Base-by-base conservation (phyloP, 2,329 filamentous ascomycete species). In the Erysiphe pulchra region DNA sequence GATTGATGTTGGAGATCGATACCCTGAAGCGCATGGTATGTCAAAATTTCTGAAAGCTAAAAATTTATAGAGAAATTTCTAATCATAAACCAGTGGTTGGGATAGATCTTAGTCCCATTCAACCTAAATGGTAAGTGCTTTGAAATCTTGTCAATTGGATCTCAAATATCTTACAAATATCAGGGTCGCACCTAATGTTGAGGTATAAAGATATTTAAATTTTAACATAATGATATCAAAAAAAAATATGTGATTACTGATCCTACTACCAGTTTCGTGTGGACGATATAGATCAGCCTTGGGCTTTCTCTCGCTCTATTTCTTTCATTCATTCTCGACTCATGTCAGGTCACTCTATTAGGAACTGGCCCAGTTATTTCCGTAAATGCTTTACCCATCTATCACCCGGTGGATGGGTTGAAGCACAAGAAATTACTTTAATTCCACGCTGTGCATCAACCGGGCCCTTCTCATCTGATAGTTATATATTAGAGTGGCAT, bases 261-360 rank as follows among this genome's bases (percentile, higher is more conserved):
- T 41, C 44, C 12, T 66, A 4, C 13, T 14, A 20, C 9, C 14
- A 49, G 45, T 50, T 53, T 30, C 42, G 46, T 11, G 48, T 71
- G 47, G 69, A 73, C 52, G 71, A 68, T 51, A 65, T 73, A 39
- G 69, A 73, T 54, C 65, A 65, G 0, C 65, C 69, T 70, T 70
- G 49, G 50, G 46, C 48, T 4, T 53, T 49, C 36, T 46, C 49
- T 13, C 42, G 43, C 31, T 44, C 45, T 34, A 34, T 50, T 18
- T 50, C 50, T 30, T 45, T 52, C n/a, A 45, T 52, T 30, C 50
- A 52, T 36, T 46, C 46, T 1, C 48, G 51, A 32, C n/a, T 51
- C 16, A 47, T 38, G 30, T 47, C 47, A 17, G 50, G 51, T 28
- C 42, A 46, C 30, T 49, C 47, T 13, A 47, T 52, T 42, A 47